Evolutionary conservation across 345 rosid genomes (phyloP), one percentile per base, ranked within the genome.

Genomic region (Anastatica hierochuntica): DNA sequence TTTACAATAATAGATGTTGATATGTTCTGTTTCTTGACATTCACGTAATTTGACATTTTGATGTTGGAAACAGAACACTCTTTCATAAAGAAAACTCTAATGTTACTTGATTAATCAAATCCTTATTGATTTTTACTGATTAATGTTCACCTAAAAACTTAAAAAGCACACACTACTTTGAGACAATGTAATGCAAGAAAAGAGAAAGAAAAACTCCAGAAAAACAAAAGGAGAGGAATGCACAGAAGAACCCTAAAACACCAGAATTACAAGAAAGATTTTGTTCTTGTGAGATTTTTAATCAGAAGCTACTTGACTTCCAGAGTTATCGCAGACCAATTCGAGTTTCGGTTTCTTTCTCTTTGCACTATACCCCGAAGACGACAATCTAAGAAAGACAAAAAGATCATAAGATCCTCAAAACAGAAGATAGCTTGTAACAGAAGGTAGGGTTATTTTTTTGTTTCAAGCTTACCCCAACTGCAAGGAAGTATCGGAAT

Each of bases 231-330:
- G n/a, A n/a, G n/a, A n/a, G n/a, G n/a, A n/a, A n/a, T n/a, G n/a
- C n/a, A n/a, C n/a, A n/a, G n/a, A 31, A 15, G 2, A 29, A 8
- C 13, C 56, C 62, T 55, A 47, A 20, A 20, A 37, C 33, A 10
- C 60, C 26, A 37, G 6, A 5, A 43, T 30, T 37, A 38, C 16
- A n/a, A 5, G 3, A n/a, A n/a, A n/a, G n/a, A n/a, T n/a, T n/a
- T n/a, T n/a, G n/a, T n/a, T n/a, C 18, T 34, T 20, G 11, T 56
- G 20, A 6, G 2, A 43, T 66, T 24, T 43, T n/a, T n/a, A 58
- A 38, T 51, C 60, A 20, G 71, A 66, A 51, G 71, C 71, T n/a
- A 66, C 71, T 58, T 59, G 71, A 46, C 71, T 66, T 16, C 71
- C 71, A 16, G 71, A 66, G 65, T 58, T 58, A 39, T 59, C 66